Evolutionary conservation across 73 alveolate genomes (phyloP), one percentile per base, ranked within the genome.

Genomic region (Paramecium biaurelia): DNA sequence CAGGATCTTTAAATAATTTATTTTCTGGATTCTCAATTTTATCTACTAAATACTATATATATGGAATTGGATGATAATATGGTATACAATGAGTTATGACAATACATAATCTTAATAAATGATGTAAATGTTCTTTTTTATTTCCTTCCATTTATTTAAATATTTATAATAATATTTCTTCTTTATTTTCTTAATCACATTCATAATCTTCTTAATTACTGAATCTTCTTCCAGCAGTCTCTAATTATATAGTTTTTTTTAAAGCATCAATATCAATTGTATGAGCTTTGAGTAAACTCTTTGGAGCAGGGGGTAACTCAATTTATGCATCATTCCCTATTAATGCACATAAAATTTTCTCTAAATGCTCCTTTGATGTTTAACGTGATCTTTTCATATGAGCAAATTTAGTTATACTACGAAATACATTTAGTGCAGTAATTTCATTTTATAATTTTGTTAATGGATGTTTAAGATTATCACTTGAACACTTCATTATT

Each of bases 341-440:
- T 9, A 67, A 67, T 10, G 47, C 68, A 5, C 68, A 53, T 53
- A 53, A 53, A 1, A 67, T 67, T 24, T 34, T 67, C 41, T 67
- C 47, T 67, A 67, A 15, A 67, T 67, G 85, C 12, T 67, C 11
- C 11, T 34, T 67, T 3, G 12, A 2, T 67, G 85, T 12, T 30
- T 67, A 10, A 32, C 85, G 41, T 24, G 85, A 67, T 67, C 85
- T 67, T 24, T 67, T 67, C 85, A 67, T 67, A n/a, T 67, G 85
- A 2, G 85, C 85, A 67, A 32, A 67, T 67, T 67, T 67, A 5
- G 47, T 15, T 7, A 67, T 67, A 24, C 85, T 67, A 2, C 85
- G 15, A 34, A 67, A 67, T 5, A 67, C 47, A 32, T 28, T 67
- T 5, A 67, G 9, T 15, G 85, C 85, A 15, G 41, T 28, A 20